Conservation (phyloP, 495 filamentous ascomycete genomes). For the Monascus purpureus region DNA sequence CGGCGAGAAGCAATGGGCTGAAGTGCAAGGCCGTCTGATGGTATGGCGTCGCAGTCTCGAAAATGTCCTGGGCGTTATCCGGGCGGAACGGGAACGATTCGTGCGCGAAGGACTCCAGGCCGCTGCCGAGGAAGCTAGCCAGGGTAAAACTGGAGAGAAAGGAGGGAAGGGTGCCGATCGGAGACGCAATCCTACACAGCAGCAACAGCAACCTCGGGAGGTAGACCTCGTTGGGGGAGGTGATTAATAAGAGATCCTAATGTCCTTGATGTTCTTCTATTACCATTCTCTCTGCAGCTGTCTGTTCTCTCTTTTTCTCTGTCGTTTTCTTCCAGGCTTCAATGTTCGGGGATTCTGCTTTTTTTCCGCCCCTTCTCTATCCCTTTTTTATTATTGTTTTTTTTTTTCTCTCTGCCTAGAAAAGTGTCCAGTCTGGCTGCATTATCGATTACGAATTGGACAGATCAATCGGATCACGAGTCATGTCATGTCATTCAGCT, state of each 20-base stretch:
- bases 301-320: slow-evolving; percentile 9
- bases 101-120: slow-evolving; percentile 30
- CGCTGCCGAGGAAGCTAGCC: slow-evolving; percentile 10
- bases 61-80: slow-evolving; percentile 60
- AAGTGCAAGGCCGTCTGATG: slow-evolving; percentile 77
- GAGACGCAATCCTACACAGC: slow-evolving; percentile 14
- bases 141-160: slow-evolving; percentile 15
- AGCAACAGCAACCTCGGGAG: slow-evolving; percentile 16
- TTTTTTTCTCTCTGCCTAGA: slow-evolving; percentile 1
- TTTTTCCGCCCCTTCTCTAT: not conserved
- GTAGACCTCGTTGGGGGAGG: slow-evolving; percentile 17
- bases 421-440: slow-evolving; percentile 6
- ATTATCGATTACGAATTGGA: slow-evolving; percentile 4
- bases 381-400: not conserved
- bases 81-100: slow-evolving; percentile 58
- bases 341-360: too few species aligned
- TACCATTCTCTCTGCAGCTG: not conserved
- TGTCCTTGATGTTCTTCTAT: slow-evolving; percentile 5
- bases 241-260: too few species aligned
- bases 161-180: slow-evolving; percentile 18
- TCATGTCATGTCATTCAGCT: slow-evolving; percentile 16
- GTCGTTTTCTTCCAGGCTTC: slow-evolving; percentile 11
- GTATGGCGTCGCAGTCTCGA: slow-evolving; percentile 72
- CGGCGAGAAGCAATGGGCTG: slow-evolving; percentile 93
- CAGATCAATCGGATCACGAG: slow-evolving; percentile 20